Percentiles rank a stretch among this genome's conserved stretches.
These are phyloP conservation scores for Chlorella sorokiniana DNA, from an alignment of 139 green algal species.

Conservation along the genomic window DNA sequence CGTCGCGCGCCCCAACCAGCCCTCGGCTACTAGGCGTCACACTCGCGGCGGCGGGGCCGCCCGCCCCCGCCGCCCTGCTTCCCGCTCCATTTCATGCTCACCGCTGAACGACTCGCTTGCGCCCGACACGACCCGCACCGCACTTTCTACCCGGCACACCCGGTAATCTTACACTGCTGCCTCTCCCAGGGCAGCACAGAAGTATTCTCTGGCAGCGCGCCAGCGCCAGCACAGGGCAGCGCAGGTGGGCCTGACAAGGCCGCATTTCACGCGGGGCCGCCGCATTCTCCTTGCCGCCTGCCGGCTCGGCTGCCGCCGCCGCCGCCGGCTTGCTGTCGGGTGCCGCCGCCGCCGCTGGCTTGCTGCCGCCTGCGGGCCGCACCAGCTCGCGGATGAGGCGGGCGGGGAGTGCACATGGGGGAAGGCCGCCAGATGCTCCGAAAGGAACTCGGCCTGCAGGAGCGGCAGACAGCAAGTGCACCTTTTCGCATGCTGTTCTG, in stretches of 20 bases:
- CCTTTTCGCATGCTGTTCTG: too few relatives aligned
- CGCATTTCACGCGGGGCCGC: background rate
- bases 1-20: too few relatives aligned
- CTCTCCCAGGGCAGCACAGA: too few relatives aligned
- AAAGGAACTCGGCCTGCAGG: constrained; percentile 51
- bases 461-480: background rate
- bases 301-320: background rate
- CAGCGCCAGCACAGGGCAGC: background rate
- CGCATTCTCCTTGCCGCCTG: constrained; percentile 23
- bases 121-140: too few relatives aligned
- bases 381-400: constrained; percentile 60
- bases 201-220: background rate
- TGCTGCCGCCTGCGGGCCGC: constrained; percentile 8
- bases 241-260: background rate
- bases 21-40: too few relatives aligned
- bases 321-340: background rate
- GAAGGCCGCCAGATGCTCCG: constrained; percentile 52
- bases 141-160: too few relatives aligned
- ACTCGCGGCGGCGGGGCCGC: too few relatives aligned
- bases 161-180: too few relatives aligned
- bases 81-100: too few relatives aligned
- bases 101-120: too few relatives aligned
- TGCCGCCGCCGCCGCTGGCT: background rate
- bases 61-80: too few relatives aligned
- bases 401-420: constrained; percentile 65